Evolutionary conservation across 352 stramenopile genomes (phyloP).

Genomic region (Pythium apleroticum): DNA sequence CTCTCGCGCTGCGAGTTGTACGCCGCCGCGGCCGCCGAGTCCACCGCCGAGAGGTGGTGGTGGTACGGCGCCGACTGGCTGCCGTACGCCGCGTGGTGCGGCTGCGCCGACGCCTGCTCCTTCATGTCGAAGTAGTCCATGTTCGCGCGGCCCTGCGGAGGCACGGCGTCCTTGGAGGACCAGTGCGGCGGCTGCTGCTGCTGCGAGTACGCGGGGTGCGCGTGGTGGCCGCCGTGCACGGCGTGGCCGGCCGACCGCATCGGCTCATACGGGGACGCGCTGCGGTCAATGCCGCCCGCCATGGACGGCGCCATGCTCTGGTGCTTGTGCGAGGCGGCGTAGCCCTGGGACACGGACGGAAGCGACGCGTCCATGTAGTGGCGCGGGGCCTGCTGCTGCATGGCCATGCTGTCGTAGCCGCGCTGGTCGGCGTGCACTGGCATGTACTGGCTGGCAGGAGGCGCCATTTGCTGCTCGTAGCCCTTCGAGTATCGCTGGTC

Average conservation of each 20-base stretch:
- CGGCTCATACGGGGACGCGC: constrained; percentile 29
- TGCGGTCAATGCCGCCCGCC: constrained; percentile 39
- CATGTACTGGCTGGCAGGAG: constrained; percentile 54
- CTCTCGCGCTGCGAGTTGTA: constrained; percentile 50
- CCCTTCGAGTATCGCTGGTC: constrained; percentile 73
- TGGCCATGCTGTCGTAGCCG: constrained; percentile 70
- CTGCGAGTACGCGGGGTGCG: constrained; percentile 17
- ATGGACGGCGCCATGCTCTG: constrained; percentile 19
- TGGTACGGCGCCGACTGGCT: constrained; percentile 55
- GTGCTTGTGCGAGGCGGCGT: constrained; percentile 37
- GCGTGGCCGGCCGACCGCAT: constrained; percentile 4
- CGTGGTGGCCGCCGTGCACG: constrained; percentile 31
- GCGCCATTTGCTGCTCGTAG: constrained; percentile 43
- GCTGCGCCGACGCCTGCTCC: constrained; percentile 34
- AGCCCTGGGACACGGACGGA: constrained; percentile 53
- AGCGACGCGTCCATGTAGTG: constrained; percentile 64
- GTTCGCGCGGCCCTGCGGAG: constrained; percentile 33
- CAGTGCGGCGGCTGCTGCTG: constrained; percentile 33
- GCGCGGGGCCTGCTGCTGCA: constrained; percentile 38
- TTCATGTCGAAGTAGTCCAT: constrained; percentile 81
- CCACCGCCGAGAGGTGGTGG: constrained; percentile 59
- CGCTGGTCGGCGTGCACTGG: constrained; percentile 74
- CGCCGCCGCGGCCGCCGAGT: constrained; percentile 48
- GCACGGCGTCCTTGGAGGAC: constrained; percentile 45
- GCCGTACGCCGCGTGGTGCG: constrained; percentile 53